These are phyloP conservation scores for Annulohypoxylon moriforme DNA, from an alignment of 495 filamentous ascomycete species.

Conservation along the genomic window DNA sequence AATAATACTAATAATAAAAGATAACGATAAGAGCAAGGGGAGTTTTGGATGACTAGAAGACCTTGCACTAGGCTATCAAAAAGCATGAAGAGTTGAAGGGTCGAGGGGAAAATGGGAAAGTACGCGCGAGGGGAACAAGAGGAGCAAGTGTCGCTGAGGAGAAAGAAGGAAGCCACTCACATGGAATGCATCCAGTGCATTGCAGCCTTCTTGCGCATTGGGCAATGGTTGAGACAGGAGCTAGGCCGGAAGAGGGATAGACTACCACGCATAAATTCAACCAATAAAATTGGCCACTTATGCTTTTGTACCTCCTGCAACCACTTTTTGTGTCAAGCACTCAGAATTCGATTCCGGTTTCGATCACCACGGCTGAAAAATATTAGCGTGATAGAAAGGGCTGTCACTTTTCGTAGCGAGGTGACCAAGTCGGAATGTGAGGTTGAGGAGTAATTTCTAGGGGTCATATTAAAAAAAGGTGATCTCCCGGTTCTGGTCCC, in stretches of 20 bases:
- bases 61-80: constrained; percentile 32
- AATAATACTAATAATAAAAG: constrained; percentile 26
- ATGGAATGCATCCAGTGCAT: constrained; percentile 26
- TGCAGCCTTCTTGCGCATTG: constrained; percentile 26
- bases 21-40: constrained; percentile 41
- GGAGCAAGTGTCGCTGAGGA: constrained; percentile 37
- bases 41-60: constrained; percentile 24
- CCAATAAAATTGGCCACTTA: constrained; percentile 30
- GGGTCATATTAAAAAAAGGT: constrained; percentile 6
- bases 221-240: constrained; percentile 33
- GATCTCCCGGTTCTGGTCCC: neutral
- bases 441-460: constrained; percentile 11
- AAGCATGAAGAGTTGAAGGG: constrained; percentile 21
- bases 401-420: constrained; percentile 21
- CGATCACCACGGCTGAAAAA: constrained; percentile 32
- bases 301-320: constrained; percentile 30
- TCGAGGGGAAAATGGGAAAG: constrained; percentile 28
- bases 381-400: constrained; percentile 21
- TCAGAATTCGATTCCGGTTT: constrained; percentile 33
- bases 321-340: constrained; percentile 30
- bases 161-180: constrained; percentile 36
- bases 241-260: constrained; percentile 28
- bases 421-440: constrained; percentile 18
- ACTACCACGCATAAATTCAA: constrained; percentile 16
- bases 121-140: constrained; percentile 37